phyloP scores from a whole-genome alignment of 371 early-diverging fungal genomes.

The Phascolomyces articulosus region DNA sequence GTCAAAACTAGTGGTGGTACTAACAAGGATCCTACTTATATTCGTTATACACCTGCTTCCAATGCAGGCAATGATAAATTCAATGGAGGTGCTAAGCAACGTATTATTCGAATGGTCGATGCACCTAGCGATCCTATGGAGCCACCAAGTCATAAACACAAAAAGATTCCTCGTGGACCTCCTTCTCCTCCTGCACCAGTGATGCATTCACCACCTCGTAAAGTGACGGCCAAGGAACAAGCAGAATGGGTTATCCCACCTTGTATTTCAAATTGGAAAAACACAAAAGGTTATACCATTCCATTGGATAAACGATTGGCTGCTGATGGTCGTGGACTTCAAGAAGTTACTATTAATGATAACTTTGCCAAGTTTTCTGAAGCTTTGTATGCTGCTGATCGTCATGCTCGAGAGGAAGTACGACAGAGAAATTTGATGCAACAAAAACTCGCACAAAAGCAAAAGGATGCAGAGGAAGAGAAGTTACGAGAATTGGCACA shows the following conservation, averaged over 20 bases:
- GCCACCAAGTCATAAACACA: slow-evolving; percentile 91
- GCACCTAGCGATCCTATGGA: slow-evolving; percentile 96
- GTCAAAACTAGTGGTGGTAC: slow-evolving; percentile 46
- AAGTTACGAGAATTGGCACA: slow-evolving; percentile 88
- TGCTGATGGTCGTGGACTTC: slow-evolving; percentile 94
- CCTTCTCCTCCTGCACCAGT: slow-evolving; percentile 96
- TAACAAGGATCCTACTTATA: slow-evolving; percentile 78
- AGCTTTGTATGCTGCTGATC: slow-evolving; percentile 91
- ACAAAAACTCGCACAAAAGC: slow-evolving; percentile 90
- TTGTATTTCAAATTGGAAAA: slow-evolving; percentile 98
- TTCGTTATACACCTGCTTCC: slow-evolving; percentile 90
- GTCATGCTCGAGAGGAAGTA: slow-evolving; percentile 95
- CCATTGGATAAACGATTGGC: slow-evolving; percentile 98
- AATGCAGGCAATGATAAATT: slow-evolving; percentile 55
- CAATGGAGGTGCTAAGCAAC: slow-evolving; percentile 71
- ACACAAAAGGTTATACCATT: slow-evolving; percentile 97
- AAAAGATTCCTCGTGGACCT: slow-evolving; percentile 88
- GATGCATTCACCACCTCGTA: slow-evolving; percentile 96
- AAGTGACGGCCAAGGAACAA: slow-evolving; percentile 93
- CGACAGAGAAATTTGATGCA: slow-evolving; percentile 87
- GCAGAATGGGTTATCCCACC: slow-evolving; percentile 97
- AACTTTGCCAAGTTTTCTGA: slow-evolving; percentile 96
- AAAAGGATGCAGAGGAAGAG: slow-evolving; percentile 93
- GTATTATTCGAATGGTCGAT: slow-evolving; percentile 94
- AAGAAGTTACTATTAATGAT: slow-evolving; percentile 91